Base-by-base conservation (phyloP, 2,329 filamentous ascomycete species). In the Aspergillus glaucus region DNA sequence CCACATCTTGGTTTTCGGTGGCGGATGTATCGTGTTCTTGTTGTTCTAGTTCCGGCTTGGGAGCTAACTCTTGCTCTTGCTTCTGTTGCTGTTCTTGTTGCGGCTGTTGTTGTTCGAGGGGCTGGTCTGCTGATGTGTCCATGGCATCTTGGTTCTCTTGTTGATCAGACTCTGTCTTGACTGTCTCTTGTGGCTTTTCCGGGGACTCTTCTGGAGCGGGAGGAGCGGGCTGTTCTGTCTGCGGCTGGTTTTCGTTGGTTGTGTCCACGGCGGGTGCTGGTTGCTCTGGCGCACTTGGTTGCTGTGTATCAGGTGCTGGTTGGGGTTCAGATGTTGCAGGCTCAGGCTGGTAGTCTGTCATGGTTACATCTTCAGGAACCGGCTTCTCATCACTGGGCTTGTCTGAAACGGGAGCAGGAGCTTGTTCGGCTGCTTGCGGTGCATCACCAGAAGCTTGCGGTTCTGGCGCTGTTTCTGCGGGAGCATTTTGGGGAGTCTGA, bases 281-380 rank as follows among this genome's bases (percentile, higher is more conserved):
- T 32, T 34, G 10, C 3, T 41, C 22, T 39, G 30, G 30, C 7
- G 6, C 30, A 41, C 22, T 15, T 19, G 26, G 15, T 39, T 26
- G 19, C n/a, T 53, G 42, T 9, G 28, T 21, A n/a, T 41, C 41
- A 3, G 44, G 43, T 17, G 26, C 36, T 45, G 48, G 36, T 19
- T 48, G 48, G 42, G 50, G 19, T 32, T 44, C 17, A 30, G 47
- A n/a, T 44, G 32, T 34, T 15, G 19, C 12, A 7, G 21, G n/a
- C 7, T 34, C 30, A 26, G 48, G 47, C 17, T 45, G 40, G 34
- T 43, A 47, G 40, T 55, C 54, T 14, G 47, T 50, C 53, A 59
- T 57, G 28, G 56, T 47, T 30, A 55, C 49, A 44, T 56, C 55
- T 26, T 57, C 56, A 19, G 44, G 19, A 10, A 34, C 22, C n/a